Conservation (phyloP, 2,329 filamentous ascomycete species). For the Venturia carpophila region DNA sequence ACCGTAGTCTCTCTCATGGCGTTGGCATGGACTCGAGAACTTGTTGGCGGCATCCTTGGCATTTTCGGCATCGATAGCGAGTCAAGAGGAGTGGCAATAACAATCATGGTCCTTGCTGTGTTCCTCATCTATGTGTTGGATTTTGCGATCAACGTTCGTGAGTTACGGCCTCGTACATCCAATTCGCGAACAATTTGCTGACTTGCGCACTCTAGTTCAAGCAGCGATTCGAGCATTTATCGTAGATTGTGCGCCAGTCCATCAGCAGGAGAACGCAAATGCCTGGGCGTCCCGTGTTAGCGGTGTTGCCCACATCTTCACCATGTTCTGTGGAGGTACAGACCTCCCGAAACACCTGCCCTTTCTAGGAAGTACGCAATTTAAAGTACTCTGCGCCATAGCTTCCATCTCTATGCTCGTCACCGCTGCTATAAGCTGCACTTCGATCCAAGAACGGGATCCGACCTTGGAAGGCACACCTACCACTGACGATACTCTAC, state of each 20-base stretch:
- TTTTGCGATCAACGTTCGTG: conserved; percentile 88
- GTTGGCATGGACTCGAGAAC: conserved; percentile 44
- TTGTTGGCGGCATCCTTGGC: conserved; percentile 56
- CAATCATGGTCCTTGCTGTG: conserved; percentile 71
- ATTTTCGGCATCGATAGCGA: conserved; percentile 64
- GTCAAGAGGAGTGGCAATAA: conserved; percentile 54
- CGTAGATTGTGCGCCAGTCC: conserved; percentile 81
- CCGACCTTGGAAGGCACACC: conserved; percentile 61
- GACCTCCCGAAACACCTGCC: conserved; percentile 67
- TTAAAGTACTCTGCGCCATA: conserved; percentile 84
- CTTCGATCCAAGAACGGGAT: conserved; percentile 68
- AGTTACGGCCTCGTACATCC: conserved; percentile 25
- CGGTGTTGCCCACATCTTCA: conserved; percentile 83
- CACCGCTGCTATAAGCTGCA: conserved; percentile 64
- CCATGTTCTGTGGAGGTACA: conserved; percentile 79
- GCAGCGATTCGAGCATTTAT: conserved; percentile 87
- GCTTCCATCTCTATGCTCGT: conserved; percentile 64
- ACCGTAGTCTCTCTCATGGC: conserved; percentile 44
- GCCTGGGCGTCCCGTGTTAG: conserved; percentile 85
- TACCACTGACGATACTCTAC: conserved; percentile 54
- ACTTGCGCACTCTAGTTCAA: conserved; percentile 53
- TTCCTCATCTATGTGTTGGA: conserved; percentile 84
- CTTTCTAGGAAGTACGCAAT: conserved; percentile 80
- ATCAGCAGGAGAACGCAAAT: conserved; percentile 91
- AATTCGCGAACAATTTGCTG: background rate